Percentiles rank a stretch among this genome's conserved stretches.
phyloP scores from a whole-genome alignment of 208 protist genomes.

The Leishmania tropica region DNA sequence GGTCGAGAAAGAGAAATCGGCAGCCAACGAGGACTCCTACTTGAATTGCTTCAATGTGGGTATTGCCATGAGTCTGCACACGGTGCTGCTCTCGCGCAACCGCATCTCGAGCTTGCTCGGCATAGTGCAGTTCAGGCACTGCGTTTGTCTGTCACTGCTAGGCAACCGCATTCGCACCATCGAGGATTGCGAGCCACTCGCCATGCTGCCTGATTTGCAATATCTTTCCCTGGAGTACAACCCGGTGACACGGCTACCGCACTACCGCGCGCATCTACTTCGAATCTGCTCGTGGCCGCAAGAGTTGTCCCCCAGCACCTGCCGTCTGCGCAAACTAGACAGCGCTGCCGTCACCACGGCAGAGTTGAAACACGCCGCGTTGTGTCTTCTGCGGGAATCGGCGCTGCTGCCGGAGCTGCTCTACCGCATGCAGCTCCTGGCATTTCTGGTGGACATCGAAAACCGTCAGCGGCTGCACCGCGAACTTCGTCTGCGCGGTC shows the following conservation, averaged over 20 bases:
- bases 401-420: conserved; percentile 65
- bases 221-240: conserved; percentile 87
- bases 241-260: conserved; percentile 71
- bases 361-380: conserved; percentile 46
- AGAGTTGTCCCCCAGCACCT: conserved; percentile 44
- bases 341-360: conserved; percentile 33
- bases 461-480: conserved; percentile 46
- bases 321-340: conserved; percentile 80
- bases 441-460: conserved; percentile 61
- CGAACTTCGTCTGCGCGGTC: conserved; percentile 57
- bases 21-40: conserved; percentile 21
- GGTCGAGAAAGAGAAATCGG: neutral
- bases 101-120: conserved; percentile 59
- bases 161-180: conserved; percentile 76
- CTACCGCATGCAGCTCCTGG: conserved; percentile 59
- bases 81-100: conserved; percentile 82
- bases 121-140: conserved; percentile 81
- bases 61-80: conserved; percentile 73
- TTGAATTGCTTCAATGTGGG: conserved; percentile 56
- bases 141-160: conserved; percentile 77
- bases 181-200: conserved; percentile 81
- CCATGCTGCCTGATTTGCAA: conserved; percentile 64
- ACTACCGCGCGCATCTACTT: conserved; percentile 84
- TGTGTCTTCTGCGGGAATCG: conserved; percentile 66
- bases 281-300: conserved; percentile 81